Base-by-base conservation (phyloP, 2,329 filamentous ascomycete species). In the Gliomastix tumulicola region DNA sequence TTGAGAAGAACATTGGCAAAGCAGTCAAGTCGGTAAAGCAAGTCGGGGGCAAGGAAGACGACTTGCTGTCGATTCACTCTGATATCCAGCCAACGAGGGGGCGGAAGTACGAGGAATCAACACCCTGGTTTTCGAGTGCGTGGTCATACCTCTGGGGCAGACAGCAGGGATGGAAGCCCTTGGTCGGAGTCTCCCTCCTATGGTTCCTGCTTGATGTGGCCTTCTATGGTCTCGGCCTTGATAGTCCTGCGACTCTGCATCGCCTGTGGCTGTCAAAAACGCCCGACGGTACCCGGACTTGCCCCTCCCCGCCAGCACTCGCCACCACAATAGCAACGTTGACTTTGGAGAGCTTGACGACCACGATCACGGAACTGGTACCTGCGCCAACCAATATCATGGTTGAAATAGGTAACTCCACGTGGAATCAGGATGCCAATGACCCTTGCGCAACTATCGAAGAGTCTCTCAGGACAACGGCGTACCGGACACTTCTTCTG, bases 181-280 rank as follows among this genome's bases (percentile, higher is more conserved):
- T 66, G 8, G 41, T 60, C 10, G 56, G 54, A 21, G 71, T 71
- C 3, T 64, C 67, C 0, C 49, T 65, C 22, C 59, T 65, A 32
- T 76, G 72, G 71, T 60, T 73, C 13, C 56, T 75, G 2, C 55
- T 76, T n/a, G 71, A 76, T 34, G 59, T 75, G 37, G 68, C 66
- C 2, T 75, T 74, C 39, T 76, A 75, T 41, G 71, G 71, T 7
- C 63, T 73, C 37, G 66, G 66, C 3, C 55, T 74, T 13, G 68
- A 67, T 40, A 64, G 62, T 32, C 52, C 58, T 19, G 54, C 50
- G 15, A 62, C 60, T 5, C 41, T 65, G 16, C 56, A 59, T 19
- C 53, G 50, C 7, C 51, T 63, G 43, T 65, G 58, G 58, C 57
- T 58, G 9, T 68, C 65, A 0, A 54, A 46, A 1, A 37, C 41